Conservation (phyloP, 148 eudicot species). For the Suaeda aralocaspica region DNA sequence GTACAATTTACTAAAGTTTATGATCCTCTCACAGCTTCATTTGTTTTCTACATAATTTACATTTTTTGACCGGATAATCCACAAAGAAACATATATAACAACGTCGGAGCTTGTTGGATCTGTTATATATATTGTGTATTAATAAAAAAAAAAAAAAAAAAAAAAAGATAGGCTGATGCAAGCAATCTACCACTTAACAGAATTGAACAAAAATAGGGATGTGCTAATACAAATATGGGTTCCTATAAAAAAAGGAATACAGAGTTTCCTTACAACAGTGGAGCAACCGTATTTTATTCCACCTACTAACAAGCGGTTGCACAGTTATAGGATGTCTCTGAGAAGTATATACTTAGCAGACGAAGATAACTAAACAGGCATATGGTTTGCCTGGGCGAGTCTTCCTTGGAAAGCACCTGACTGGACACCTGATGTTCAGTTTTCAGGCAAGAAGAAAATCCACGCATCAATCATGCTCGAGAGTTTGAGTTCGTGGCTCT, state of each 20-base stretch:
- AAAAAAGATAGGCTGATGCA: slow-evolving; percentile 30
- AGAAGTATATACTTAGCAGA: slow-evolving; percentile 56
- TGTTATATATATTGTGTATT: too few relatives aligned
- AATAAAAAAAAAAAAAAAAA: too few relatives aligned
- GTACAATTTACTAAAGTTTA: too few relatives aligned
- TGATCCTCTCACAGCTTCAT: too few relatives aligned
- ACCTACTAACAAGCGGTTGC: slow-evolving; percentile 23
- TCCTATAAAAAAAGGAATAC: slow-evolving; percentile 33
- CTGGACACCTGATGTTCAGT: slow-evolving; percentile 73
- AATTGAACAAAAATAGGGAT: slow-evolving; percentile 32
- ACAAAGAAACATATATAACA: too few relatives aligned
- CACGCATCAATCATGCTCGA: slow-evolving; percentile 44
- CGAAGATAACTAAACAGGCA: slow-evolving; percentile 45
- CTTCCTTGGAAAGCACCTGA: slow-evolving; percentile 61
- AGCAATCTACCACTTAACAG: slow-evolving; percentile 28
- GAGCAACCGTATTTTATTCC: slow-evolving; percentile 39
- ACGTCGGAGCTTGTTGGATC: too few relatives aligned
- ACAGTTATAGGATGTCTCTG: slow-evolving; percentile 41
- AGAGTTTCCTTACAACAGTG: slow-evolving; percentile 42
- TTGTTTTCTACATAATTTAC: too few relatives aligned
- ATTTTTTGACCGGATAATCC: too few relatives aligned
- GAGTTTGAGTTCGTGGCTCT: slow-evolving; percentile 54
- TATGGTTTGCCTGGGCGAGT: slow-evolving; percentile 69
- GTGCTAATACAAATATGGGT: slow-evolving; percentile 64
- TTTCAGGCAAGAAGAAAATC: slow-evolving; percentile 52